phyloP scores from a whole-genome alignment of 352 stramenopile genomes.

The Pythium aphanidermatum region DNA sequence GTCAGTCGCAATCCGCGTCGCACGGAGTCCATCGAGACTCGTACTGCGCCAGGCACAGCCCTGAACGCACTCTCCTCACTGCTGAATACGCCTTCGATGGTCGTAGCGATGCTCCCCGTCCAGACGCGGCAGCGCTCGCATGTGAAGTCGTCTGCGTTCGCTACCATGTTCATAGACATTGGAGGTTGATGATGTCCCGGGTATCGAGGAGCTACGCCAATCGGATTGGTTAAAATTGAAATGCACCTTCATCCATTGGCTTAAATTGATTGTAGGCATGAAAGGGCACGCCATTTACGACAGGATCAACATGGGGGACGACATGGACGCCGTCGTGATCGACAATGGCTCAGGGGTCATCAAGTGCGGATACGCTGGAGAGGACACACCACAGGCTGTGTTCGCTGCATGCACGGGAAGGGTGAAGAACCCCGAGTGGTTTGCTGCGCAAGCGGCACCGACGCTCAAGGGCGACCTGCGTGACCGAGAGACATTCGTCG shows the following conservation, averaged over 20 bases:
- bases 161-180: neutral
- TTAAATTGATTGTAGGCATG: slow-evolving; percentile 1
- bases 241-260: slow-evolving; percentile 4
- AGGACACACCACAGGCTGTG: slow-evolving; percentile 75
- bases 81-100: neutral
- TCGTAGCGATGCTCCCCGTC: slow-evolving; percentile 16
- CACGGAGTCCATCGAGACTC: neutral
- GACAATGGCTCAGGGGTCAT: slow-evolving; percentile 80
- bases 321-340: slow-evolving; percentile 77
- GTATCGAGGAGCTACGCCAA: no score
- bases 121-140: slow-evolving; percentile 26
- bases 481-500: slow-evolving; percentile 70
- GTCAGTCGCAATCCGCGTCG: slow-evolving; percentile 1
- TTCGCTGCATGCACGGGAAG: slow-evolving; percentile 62
- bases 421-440: slow-evolving; percentile 80
- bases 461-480: slow-evolving; percentile 59
- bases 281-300: slow-evolving; percentile 23
- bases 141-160: slow-evolving; percentile 6
- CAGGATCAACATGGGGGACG: slow-evolving; percentile 22
- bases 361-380: slow-evolving; percentile 81
- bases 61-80: slow-evolving; percentile 9
- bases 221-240: slow-evolving; percentile 21
- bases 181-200: no score
- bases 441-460: slow-evolving; percentile 43
- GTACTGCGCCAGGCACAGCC: neutral